Conservation (phyloP, 2,329 filamentous ascomycete species). For the Penicillium crustosum region DNA sequence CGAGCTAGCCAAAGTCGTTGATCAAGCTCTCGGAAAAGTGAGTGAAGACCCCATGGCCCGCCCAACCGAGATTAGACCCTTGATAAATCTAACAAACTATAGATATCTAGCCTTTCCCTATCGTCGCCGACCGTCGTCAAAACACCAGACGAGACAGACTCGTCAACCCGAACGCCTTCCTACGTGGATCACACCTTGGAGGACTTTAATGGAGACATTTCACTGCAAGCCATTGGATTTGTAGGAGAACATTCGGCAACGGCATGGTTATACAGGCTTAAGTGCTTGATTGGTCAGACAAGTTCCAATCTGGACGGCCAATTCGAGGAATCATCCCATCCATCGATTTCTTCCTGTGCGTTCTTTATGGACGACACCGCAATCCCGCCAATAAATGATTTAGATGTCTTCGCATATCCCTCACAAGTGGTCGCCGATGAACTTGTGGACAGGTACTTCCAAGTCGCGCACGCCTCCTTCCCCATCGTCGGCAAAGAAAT, state of each 20-base stretch:
- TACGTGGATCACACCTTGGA: constrained; percentile 44
- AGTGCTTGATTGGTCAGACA: constrained; percentile 34
- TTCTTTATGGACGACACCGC: constrained; percentile 43
- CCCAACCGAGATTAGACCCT: background rate
- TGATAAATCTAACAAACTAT: background rate
- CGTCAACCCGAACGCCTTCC: constrained; percentile 29
- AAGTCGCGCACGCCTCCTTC: constrained; percentile 43
- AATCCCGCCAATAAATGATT: constrained; percentile 33
- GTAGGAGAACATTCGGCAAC: constrained; percentile 48
- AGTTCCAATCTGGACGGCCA: constrained; percentile 19
- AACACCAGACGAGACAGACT: background rate
- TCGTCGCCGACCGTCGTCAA: background rate
- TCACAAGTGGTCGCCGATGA: constrained; percentile 37
- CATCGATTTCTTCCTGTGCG: constrained; percentile 20
- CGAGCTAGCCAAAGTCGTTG: constrained; percentile 35
- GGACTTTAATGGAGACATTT: constrained; percentile 44
- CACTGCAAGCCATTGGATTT: constrained; percentile 42
- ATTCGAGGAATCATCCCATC: constrained; percentile 29
- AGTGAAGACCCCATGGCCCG: constrained; percentile 5
- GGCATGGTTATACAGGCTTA: constrained; percentile 45
- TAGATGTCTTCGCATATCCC: constrained; percentile 40
- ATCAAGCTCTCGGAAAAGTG: constrained; percentile 37
- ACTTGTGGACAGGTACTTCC: constrained; percentile 44
- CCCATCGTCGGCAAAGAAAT: constrained; percentile 43
- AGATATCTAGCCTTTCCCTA: constrained; percentile 3